Conservation (phyloP, 371 early-diverging fungal genomes). For the Fennellomyces sp. region DNA sequence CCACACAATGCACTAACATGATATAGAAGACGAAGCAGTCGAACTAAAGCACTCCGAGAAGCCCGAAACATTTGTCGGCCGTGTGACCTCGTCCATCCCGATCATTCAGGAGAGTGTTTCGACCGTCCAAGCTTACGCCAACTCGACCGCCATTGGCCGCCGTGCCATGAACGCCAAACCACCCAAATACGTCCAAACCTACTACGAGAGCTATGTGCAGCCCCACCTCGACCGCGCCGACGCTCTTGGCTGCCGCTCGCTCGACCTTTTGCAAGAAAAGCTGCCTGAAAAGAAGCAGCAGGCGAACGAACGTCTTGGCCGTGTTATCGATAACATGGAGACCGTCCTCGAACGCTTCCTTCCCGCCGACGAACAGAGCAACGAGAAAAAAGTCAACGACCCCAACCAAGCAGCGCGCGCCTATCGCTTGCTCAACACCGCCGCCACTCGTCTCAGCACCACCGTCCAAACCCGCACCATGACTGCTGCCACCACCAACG, state of each 20-base stretch:
- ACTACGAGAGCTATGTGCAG: conserved; percentile 52
- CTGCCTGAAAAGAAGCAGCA: conserved; percentile 65
- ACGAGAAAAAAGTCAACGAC: background rate
- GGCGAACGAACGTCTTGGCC: background rate
- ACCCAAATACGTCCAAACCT: conserved; percentile 50
- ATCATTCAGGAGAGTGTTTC: conserved; percentile 64
- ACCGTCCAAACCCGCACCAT: conserved; percentile 26
- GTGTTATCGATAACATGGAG: conserved; percentile 2
- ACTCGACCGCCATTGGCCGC: conserved; percentile 35
- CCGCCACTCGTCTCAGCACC: conserved; percentile 31
- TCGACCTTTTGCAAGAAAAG: conserved; percentile 61
- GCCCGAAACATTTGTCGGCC: conserved; percentile 36
- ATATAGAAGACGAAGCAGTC: conserved; percentile 6
- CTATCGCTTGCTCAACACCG: conserved; percentile 29
- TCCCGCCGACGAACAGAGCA: conserved; percentile 19
- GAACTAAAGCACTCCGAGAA: conserved; percentile 6
- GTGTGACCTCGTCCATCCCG: conserved; percentile 65
- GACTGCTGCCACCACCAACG: conserved; percentile 21
- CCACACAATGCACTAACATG: background rate
- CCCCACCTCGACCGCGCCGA: conserved; percentile 63
- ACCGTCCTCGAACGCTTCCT: conserved; percentile 50
- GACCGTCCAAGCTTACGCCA: conserved; percentile 53
- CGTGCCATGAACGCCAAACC: conserved; percentile 36
- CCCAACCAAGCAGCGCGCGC: conserved; percentile 38
- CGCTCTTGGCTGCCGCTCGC: conserved; percentile 62